These are phyloP conservation scores for Leccinum pachyderme DNA, from an alignment of 1,284 basidiomycete genomes.

Conservation along the genomic window DNA sequence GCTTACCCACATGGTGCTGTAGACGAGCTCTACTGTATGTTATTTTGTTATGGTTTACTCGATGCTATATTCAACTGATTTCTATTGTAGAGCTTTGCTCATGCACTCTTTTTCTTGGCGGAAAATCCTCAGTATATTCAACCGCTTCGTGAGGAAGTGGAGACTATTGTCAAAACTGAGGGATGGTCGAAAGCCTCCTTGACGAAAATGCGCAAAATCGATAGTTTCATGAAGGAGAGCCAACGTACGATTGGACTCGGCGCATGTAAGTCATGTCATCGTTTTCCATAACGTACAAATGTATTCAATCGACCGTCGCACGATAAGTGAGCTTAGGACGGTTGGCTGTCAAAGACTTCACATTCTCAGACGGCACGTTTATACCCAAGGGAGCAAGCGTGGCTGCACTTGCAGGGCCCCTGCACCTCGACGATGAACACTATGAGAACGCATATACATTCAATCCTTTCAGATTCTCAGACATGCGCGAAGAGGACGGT, in stretches of 20 bases:
- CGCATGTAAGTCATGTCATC: neutral
- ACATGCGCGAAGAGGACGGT: neutral
- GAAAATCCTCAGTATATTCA: neutral
- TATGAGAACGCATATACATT: neutral
- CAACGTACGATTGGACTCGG: neutral
- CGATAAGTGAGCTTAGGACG: neutral
- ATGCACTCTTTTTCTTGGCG: neutral
- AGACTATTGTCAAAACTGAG: neutral
- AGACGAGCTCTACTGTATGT: slow-evolving; percentile 15
- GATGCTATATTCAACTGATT: neutral
- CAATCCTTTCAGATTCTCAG: neutral
- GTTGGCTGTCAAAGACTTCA: neutral
- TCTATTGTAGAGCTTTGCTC: neutral
- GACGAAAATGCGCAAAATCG: neutral
- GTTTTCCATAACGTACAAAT: neutral
- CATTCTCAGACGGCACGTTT: neutral
- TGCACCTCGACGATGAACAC: neutral
- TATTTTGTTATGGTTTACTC: neutral
- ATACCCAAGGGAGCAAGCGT: neutral
- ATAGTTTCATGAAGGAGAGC: neutral
- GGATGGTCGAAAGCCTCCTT: neutral
- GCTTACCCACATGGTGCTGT: neutral
- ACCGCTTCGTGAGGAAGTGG: neutral
- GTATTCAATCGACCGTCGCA: neutral
- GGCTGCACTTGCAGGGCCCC: neutral